Conservation (phyloP, 2,329 filamentous ascomycete species). For the Cercospora zeae-maydis region DNA sequence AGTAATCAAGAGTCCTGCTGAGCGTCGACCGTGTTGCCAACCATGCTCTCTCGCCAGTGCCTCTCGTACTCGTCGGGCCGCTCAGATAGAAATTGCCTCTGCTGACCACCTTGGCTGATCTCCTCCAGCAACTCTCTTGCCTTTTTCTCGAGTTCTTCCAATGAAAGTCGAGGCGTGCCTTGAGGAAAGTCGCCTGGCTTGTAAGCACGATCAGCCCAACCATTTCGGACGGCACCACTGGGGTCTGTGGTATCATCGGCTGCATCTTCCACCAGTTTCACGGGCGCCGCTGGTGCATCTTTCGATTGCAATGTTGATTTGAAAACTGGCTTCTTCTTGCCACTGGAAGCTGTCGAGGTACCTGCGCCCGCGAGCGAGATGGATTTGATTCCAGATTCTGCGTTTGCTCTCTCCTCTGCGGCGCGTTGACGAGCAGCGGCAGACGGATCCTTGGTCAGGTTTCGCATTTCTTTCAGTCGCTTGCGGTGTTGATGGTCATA, state of each 20-base stretch:
- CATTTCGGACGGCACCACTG: constrained; percentile 1
- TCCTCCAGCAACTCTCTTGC: neutral
- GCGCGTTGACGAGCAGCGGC: constrained; percentile 63
- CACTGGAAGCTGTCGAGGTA: neutral
- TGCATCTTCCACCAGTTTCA: neutral
- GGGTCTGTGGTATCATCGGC: neutral
- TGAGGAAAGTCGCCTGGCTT: neutral
- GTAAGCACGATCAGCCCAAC: neutral
- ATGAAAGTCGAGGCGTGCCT: neutral
- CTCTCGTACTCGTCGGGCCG: neutral
- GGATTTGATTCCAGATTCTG: constrained; percentile 58
- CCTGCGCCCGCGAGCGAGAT: constrained; percentile 10
- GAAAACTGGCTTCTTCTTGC: constrained; percentile 34
- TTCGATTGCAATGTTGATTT: constrained; percentile 27
- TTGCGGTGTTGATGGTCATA: constrained; percentile 94
- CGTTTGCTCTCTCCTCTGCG: constrained; percentile 55
- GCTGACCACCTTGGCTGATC: neutral
- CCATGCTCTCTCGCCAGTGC: neutral
- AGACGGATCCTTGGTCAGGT: constrained; percentile 69
- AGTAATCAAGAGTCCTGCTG: neutral
- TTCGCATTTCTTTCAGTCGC: constrained; percentile 81
- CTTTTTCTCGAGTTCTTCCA: neutral
- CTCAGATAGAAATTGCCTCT: neutral
- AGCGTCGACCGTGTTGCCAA: neutral
- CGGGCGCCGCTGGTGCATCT: neutral